Base-by-base conservation (phyloP, 306 rosid species). In the Boehmeria nivea region DNA sequence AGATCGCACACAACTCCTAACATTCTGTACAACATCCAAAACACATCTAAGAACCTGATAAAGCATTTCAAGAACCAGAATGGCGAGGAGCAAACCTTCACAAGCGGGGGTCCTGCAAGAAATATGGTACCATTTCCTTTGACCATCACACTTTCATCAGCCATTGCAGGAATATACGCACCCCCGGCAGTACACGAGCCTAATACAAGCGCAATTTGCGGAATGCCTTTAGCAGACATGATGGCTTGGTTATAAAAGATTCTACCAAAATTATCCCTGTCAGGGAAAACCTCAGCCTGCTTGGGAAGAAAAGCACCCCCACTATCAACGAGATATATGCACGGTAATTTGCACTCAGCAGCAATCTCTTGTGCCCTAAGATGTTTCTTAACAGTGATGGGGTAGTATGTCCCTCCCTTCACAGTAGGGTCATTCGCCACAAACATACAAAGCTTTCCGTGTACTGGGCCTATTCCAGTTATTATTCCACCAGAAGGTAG, bases 131-230 rank as follows among this genome's bases (percentile, higher is more conserved):
- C 96, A 67, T 91, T 91, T 65, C 96, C 96, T 69, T 84, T 91
- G 61, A 91, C 96, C 98, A 91, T 91, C n/a, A 87, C 95, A 65
- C 95, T 91, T 51, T 91, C 96, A 76, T 91, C 98, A 9, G 98
- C 98, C 98, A 91, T 91, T 1, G 96, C 94, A 59, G 98, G 98
- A 61, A 91, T 87, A 69, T 84, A 91, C 26, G 98, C 98, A 52
- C 96, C 98, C 3, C 98, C 98, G 7, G 96, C 98, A 39, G 98
- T 84, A 76, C 98, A 91, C 18, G 95, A 91, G 4, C 98, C 98
- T 65, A 91, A 76, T 0, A 91, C 98, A 70, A 91, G 69, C 7
- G 95, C 98, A 76, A 91, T 75, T 65, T 91, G 96, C 8, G 98
- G 89, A 82, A 91, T 85, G 5, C 98, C 96, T 39, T 84, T 60